Evolutionary conservation across 2,329 filamentous ascomycete species (phyloP), one percentile per base, ranked within the genome.

Genomic region (Talaromyces sp.): DNA sequence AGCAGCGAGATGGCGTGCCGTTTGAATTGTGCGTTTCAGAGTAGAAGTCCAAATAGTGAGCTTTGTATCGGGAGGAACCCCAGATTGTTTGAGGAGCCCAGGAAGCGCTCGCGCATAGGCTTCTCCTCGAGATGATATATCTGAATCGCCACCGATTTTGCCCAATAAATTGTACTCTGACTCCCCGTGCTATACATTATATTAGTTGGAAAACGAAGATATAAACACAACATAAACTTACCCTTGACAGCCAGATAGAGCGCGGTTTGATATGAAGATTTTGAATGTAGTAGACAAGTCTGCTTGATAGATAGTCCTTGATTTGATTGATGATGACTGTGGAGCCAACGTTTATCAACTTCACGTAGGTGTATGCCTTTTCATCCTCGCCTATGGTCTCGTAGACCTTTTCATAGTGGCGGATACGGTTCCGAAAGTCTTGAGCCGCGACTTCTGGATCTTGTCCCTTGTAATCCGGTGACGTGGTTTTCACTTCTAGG

Each of bases 301-400:
- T 88, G 74, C 91, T 96, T 74, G 97, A 95, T 29, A 99, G 82
- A 72, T 99, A 99, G 76, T 99, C 95, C 72, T 92, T 89, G 70
- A 99, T 96, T 72, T 90, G 88, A 78, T 98, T 99, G 84, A 99
- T 98, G 71, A 98, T 95, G 72, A 98, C 93, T 71, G 96, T 91
- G 67, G 91, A 91, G 62, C 95, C 93, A 13, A 98, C 91, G 71
- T 99, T 89, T 82, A 98, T 96, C 72, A 99, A 89, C 78, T 99
- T 98, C 72, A 98, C 89, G 72, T 97, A 99, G 41, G 95, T 96
- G 69, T 95, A 86, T 67, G 93, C 83, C 67, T 85, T 86, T 80
- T 98, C 93, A 65, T 96, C 89, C 66, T 89, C 89, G 67, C 96
- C 91, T 69, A 99, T 91, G 1, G 91, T 93, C 78, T 96, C 86